Conservation (phyloP, 257 asterid genomes). For the Solanum rostratum region DNA sequence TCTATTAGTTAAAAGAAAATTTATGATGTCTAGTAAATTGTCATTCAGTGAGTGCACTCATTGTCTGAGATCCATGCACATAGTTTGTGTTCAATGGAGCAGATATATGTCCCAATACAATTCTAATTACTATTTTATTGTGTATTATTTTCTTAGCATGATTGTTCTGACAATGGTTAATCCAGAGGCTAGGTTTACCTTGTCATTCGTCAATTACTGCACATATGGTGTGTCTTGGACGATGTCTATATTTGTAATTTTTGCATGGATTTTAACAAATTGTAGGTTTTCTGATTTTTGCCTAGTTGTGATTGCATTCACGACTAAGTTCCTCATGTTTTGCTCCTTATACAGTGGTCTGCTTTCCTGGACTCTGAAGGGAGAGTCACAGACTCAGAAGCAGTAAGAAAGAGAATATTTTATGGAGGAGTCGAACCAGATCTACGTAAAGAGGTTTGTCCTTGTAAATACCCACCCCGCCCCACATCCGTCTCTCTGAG, state of each 20-base stretch:
- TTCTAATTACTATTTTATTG: not conserved
- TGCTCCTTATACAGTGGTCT: slow-evolving; percentile 52
- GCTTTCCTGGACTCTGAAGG: slow-evolving; percentile 91
- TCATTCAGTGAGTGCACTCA: not conserved
- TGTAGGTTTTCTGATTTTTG: not conserved
- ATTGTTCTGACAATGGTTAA: not conserved
- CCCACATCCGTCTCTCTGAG: not conserved
- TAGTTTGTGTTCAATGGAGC: not conserved
- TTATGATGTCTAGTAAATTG: not conserved
- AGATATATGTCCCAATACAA: not conserved
- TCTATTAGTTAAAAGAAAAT: not conserved
- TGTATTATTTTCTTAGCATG: not conserved
- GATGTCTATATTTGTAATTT: not conserved
- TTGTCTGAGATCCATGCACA: not conserved
- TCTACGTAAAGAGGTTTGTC: slow-evolving; percentile 70
- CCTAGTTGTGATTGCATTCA: not conserved
- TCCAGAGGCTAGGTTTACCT: not conserved
- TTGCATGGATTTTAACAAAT: not conserved
- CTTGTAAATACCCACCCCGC: not conserved
- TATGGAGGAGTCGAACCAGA: slow-evolving; percentile 80
- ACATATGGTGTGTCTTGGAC: not conserved
- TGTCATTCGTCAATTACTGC: not conserved
- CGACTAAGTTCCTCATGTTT: not conserved
- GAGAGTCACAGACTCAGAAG: slow-evolving; percentile 56
- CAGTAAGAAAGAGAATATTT: slow-evolving; percentile 66